phyloP scores from a whole-genome alignment of 495 filamentous ascomycete genomes.

The Aspergillus diversus region DNA sequence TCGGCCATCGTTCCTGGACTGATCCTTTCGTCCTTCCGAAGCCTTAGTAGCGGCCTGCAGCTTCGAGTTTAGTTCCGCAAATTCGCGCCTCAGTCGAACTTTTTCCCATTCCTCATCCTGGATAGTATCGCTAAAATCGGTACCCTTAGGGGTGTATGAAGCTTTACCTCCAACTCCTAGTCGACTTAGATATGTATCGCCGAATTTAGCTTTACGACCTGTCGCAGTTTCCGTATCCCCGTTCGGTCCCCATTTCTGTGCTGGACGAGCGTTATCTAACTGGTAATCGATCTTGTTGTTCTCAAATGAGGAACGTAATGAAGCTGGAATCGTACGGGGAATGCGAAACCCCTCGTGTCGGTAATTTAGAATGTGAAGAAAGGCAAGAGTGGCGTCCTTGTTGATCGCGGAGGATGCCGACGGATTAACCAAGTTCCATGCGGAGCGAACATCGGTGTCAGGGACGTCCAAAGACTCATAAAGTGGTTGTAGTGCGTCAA shows the following conservation, averaged over 20 bases:
- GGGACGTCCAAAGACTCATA: constrained; percentile 93
- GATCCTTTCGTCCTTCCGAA: constrained; percentile 60
- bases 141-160: constrained; percentile 69
- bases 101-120: constrained; percentile 93
- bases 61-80: constrained; percentile 83
- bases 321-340: constrained; percentile 89
- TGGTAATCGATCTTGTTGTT: constrained; percentile 95
- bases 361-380: constrained; percentile 93
- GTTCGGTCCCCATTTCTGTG: constrained; percentile 68
- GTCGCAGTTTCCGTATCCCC: constrained; percentile 73
- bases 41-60: constrained; percentile 74
- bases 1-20: constrained; percentile 55
- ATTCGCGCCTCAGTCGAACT: constrained; percentile 88
- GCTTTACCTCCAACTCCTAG: constrained; percentile 82
- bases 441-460: constrained; percentile 89
- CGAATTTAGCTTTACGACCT: constrained; percentile 94
- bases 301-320: constrained; percentile 88
- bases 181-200: constrained; percentile 91
- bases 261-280: constrained; percentile 68
- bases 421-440: constrained; percentile 97
- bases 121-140: constrained; percentile 80
- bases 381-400: constrained; percentile 91
- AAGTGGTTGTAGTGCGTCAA: constrained; percentile 77
- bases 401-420: constrained; percentile 76
- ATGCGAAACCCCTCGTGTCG: constrained; percentile 95